These are phyloP conservation scores for Colletotrichum sp. DNA, from an alignment of 2,329 filamentous ascomycete species.

Conservation along the genomic window DNA sequence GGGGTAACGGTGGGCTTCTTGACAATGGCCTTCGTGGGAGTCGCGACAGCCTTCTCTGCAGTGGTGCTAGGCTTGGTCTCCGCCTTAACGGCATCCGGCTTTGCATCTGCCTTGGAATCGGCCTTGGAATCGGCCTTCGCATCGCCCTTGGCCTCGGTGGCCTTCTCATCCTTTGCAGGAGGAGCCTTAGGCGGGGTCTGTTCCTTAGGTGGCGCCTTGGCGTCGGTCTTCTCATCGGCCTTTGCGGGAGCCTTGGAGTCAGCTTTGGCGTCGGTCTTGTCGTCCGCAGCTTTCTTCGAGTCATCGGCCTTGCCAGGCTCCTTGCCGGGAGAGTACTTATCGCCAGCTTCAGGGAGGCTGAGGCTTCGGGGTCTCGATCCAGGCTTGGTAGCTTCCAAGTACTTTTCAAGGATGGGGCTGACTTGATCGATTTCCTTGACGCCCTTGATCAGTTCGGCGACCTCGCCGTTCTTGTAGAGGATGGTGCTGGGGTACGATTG, in stretches of 20 bases:
- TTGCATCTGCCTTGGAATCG: conserved; percentile 29
- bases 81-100: conserved; percentile 23
- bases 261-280: conserved; percentile 25
- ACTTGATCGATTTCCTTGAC: conserved; percentile 70
- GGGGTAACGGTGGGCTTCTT: conserved; percentile 61
- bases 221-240: conserved; percentile 34
- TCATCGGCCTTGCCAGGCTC: conserved; percentile 32
- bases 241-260: conserved; percentile 23
- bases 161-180: conserved; percentile 30
- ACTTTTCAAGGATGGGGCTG: conserved; percentile 75
- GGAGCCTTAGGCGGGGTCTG: conserved; percentile 11
- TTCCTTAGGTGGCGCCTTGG: conserved; percentile 26
- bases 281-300: conserved; percentile 17
- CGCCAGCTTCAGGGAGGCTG: conserved; percentile 75
- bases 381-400: conserved; percentile 78
- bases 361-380: conserved; percentile 75
- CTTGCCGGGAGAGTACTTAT: conserved; percentile 45
- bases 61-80: conserved; percentile 24
- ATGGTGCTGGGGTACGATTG: conserved; percentile 76
- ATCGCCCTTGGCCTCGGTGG: conserved; percentile 23
- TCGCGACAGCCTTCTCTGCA: conserved; percentile 19
- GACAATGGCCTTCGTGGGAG: conserved; percentile 42
- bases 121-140: conserved; percentile 26
- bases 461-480: conserved; percentile 80
- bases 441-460: conserved; percentile 68